phyloP scores from a whole-genome alignment of 176 grass and related monocot genomes.

The Poa pratensis region DNA sequence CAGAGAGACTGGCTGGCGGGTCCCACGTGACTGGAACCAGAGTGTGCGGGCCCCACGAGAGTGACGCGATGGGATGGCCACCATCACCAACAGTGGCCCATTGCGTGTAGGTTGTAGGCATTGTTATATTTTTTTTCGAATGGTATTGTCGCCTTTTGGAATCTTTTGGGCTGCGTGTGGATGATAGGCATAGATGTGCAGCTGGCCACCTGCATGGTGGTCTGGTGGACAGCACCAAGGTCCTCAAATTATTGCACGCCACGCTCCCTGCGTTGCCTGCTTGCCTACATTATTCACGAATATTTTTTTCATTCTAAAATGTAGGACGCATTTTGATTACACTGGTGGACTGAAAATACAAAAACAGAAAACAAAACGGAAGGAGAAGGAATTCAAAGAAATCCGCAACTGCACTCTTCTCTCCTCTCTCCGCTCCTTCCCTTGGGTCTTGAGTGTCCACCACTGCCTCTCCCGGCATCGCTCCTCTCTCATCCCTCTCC shows the following conservation, averaged over 20 bases:
- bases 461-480: too few relatives aligned
- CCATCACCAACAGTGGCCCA: not conserved
- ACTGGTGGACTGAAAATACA: too few relatives aligned
- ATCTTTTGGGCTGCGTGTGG: not conserved
- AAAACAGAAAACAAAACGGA: too few relatives aligned
- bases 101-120: not conserved
- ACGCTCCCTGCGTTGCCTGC: not conserved
- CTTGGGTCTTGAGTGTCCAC: too few relatives aligned
- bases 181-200: constrained; percentile 17
- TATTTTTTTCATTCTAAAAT: too few relatives aligned
- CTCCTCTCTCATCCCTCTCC: too few relatives aligned
- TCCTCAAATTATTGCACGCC: constrained; percentile 31
- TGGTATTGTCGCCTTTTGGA: not conserved
- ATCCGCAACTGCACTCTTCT: not conserved
- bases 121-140: not conserved
- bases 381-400: not conserved
- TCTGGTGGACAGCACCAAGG: constrained; percentile 3
- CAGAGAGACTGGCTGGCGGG: not conserved
- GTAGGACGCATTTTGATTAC: too few relatives aligned
- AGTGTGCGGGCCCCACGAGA: not conserved
- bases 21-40: not conserved
- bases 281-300: not conserved
- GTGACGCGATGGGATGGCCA: not conserved
- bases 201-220: constrained; percentile 48
- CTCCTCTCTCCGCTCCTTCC: too few relatives aligned